Conservation (phyloP, 176 grass and related monocot species). For the Aegilops umbellulata region DNA sequence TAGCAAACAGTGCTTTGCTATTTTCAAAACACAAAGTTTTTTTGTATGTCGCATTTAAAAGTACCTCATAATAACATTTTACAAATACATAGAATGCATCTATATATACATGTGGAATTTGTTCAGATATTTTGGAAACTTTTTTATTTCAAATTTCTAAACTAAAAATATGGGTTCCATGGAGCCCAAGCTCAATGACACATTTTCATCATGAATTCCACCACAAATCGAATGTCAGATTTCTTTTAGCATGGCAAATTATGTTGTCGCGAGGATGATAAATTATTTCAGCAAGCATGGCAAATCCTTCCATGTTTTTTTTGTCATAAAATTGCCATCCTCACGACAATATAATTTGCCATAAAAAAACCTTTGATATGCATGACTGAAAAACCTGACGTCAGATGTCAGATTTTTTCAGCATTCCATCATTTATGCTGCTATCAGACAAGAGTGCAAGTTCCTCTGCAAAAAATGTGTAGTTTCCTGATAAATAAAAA, state of each 20-base stretch:
- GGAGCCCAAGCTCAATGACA: not conserved
- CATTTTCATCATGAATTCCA: not conserved
- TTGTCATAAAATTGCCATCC: no score
- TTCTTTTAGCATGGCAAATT: no score
- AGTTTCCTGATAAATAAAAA: not conserved
- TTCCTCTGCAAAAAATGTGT: not conserved
- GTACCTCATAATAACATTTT: not conserved
- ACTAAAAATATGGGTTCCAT: not conserved
- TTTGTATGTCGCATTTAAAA: no score
- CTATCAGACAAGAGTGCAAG: not conserved
- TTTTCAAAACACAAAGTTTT: no score
- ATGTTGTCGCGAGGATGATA: no score
- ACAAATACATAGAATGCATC: not conserved
- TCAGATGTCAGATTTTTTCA: no score
- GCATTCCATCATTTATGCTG: not conserved
- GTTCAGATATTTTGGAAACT: not conserved
- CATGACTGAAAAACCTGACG: no score
- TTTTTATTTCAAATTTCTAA: not conserved
- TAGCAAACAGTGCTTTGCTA: not conserved
- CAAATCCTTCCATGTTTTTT: no score
- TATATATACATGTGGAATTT: not conserved
- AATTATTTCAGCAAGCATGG: no score
- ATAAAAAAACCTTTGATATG: no score
- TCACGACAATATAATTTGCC: no score
- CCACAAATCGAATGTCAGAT: no score